Base-by-base conservation (phyloP, 108 stramenopile species). In the Nannochloropsis gaditana region DNA sequence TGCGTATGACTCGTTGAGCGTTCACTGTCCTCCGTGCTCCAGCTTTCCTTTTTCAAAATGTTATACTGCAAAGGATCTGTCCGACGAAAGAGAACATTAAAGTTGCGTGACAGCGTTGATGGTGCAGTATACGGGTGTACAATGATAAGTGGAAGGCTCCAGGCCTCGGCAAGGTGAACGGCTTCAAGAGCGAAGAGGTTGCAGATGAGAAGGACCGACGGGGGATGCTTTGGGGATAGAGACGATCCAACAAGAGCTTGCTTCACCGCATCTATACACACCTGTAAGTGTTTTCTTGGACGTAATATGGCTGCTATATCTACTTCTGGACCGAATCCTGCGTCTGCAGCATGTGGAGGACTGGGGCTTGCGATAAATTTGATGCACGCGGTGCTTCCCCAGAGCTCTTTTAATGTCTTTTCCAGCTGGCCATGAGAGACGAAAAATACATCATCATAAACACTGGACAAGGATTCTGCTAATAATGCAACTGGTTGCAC, bases 31-130 rank as follows among this genome's bases (percentile, higher is more conserved):
- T 31, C 31, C 31, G 31, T 31, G 31, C 31, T 31, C 31, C 31
- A 31, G 4, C 59, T 73, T n/a, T 73, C 59, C 19, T 73, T n/a
- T 15, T n/a, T n/a, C 59, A 73, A 73, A 73, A 4, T n/a, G 15
- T 73, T 73, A n/a, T 73, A 73, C n/a, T 73, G 59, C 59, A 73
- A 73, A 73, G 59, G 59, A n/a, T 73, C 59, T n/a, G 59, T n/a
- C 59, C 59, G 59, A 4, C 59, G 59, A 73, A 73, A 73, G 15
- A n/a, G 59, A 15, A 2, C 6, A 15, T 73, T 73, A 6, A 73
- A 73, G 0, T 73, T 73, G 6, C 15, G n/a, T n/a, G 59, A n/a
- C 15, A 73, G 8, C 4, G 59, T n/a, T 15, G 59, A 4, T 4
- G 59, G 59, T n/a, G 59, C 59, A 73, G 59, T 1, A n/a, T n/a